phyloP scores from a whole-genome alignment of 2,329 filamentous ascomycete genomes.

The Calonectria fujianensis region DNA sequence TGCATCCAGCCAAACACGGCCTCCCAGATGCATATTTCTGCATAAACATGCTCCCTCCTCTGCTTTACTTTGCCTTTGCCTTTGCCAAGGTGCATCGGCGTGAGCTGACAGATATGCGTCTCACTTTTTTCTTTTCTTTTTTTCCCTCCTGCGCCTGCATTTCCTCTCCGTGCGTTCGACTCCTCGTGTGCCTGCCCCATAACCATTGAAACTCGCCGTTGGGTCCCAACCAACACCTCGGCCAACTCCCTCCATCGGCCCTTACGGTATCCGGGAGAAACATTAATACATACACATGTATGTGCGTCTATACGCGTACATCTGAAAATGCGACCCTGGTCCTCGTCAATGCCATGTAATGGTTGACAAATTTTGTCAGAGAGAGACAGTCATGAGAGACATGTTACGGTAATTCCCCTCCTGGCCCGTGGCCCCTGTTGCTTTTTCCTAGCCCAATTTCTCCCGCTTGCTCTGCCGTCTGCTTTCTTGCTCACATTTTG shows the following conservation, averaged over 20 bases:
- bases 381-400: neutral
- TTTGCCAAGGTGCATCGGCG: slow-evolving; percentile 18
- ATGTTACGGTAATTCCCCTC: neutral
- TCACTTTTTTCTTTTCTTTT: neutral
- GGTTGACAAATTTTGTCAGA: neutral
- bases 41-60: slow-evolving; percentile 4
- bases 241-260: neutral
- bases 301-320: neutral
- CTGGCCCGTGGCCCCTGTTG: slow-evolving; percentile 8
- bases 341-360: neutral
- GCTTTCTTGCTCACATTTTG: slow-evolving; percentile 2
- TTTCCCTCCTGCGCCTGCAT: neutral
- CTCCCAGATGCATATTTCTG: neutral
- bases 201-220: slow-evolving; percentile 16
- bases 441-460: slow-evolving; percentile 31
- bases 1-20: neutral
- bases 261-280: neutral
- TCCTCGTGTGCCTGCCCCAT: slow-evolving; percentile 7
- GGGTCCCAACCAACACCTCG: slow-evolving; percentile 1
- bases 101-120: slow-evolving; percentile 36
- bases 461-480: slow-evolving; percentile 4
- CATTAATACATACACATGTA: slow-evolving; percentile 4
- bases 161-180: slow-evolving; percentile 6
- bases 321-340: neutral
- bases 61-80: neutral